Conservation (phyloP, 441 rosid genomes). For the Aquilaria agallochum region DNA sequence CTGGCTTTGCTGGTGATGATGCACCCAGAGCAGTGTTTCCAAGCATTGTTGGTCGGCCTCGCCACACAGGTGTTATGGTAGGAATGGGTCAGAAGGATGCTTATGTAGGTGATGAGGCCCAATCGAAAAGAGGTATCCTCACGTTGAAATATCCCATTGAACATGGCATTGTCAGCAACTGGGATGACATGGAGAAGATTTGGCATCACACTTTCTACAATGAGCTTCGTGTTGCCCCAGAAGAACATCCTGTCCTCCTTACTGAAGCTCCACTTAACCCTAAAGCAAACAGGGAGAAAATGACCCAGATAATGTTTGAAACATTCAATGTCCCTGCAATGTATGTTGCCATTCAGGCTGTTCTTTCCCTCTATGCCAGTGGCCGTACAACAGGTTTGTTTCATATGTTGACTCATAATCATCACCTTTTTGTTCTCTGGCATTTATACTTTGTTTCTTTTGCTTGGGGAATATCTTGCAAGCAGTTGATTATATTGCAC, state of each 20-base stretch:
- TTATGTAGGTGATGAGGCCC: too few species aligned
- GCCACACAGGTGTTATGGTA: too few species aligned
- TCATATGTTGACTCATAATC: too few species aligned
- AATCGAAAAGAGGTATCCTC: too few species aligned
- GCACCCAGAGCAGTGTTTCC: conserved; percentile 36
- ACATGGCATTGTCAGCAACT: conserved; percentile 66
- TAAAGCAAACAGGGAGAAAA: conserved; percentile 35
- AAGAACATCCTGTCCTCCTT: conserved; percentile 39
- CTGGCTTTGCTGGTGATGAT: conserved; percentile 46
- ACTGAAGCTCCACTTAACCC: conserved; percentile 39
- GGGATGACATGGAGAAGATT: conserved; percentile 67
- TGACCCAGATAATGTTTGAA: conserved; percentile 32
- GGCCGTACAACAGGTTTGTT: conserved; percentile 73
- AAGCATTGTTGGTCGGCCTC: too few species aligned
- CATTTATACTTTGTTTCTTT: too few species aligned
- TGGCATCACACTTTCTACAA: too few species aligned
- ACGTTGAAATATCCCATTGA: conserved; percentile 37
- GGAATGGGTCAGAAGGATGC: too few species aligned
- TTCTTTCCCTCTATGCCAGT: conserved; percentile 68
- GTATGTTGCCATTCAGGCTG: conserved; percentile 11
- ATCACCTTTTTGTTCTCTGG: too few species aligned
- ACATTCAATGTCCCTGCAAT: too few species aligned
- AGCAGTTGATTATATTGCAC: too few species aligned
- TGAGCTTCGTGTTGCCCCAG: conserved; percentile 22
- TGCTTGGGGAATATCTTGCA: too few species aligned